Evolutionary conservation across 2,329 filamentous ascomycete genomes (phyloP).

Genomic region (Cladosporium cucumerinum): DNA sequence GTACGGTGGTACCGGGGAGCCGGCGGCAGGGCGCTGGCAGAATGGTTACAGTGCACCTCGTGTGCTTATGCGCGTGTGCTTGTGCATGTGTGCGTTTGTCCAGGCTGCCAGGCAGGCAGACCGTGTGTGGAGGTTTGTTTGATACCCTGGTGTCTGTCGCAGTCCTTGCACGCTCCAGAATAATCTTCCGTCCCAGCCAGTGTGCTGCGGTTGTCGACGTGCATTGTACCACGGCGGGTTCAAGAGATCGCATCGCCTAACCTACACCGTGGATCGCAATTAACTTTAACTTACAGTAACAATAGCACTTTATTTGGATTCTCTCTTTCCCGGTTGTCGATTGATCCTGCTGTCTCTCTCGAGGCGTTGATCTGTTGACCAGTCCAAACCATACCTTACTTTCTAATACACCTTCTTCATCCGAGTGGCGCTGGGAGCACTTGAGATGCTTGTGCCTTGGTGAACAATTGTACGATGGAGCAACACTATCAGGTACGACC

Average conservation of each 20-base stretch:
- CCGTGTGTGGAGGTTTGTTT: not conserved
- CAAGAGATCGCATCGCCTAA: not conserved
- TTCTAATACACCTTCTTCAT: not conserved
- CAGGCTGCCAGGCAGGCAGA: not conserved
- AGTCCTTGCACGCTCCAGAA: not conserved
- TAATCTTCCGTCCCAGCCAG: not conserved
- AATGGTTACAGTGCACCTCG: not conserved
- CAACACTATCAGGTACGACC: conserved; percentile 10
- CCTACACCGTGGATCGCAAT: not conserved
- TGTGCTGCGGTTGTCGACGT: not conserved
- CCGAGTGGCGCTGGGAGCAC: not conserved
- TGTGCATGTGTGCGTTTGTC: conserved; percentile 4
- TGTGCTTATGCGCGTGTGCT: not conserved
- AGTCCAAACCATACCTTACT: not conserved
- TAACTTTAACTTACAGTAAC: not conserved
- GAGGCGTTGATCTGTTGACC: not conserved
- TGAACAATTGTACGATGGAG: not conserved
- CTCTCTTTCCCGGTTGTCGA: not conserved
- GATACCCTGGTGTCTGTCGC: not conserved
- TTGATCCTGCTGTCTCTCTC: not conserved
- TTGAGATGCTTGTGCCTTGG: conserved; percentile 1
- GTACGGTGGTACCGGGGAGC: conserved; percentile 11
- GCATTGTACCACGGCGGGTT: not conserved
- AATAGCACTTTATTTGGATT: not conserved
- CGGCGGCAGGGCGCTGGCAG: conserved; percentile 6